phyloP scores from a whole-genome alignment of 148 eudicot genomes.

The Persicaria tinctoria region DNA sequence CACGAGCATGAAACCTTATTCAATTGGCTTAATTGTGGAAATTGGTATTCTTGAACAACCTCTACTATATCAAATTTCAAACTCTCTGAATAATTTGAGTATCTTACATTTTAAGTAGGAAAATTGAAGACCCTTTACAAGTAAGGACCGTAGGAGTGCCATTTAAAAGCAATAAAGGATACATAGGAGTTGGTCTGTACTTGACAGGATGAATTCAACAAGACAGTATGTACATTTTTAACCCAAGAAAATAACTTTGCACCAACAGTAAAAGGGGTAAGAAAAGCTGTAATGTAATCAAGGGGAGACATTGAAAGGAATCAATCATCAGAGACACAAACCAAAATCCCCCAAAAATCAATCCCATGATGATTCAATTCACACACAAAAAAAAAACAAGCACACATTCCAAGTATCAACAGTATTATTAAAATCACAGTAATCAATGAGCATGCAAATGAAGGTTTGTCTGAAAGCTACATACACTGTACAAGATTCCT shows the following conservation, averaged over 20 bases:
- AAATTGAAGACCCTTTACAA: too few species aligned
- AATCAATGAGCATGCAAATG: neutral
- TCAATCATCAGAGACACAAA: neutral
- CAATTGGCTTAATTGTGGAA: too few species aligned
- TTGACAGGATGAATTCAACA: neutral
- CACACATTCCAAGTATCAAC: constrained; percentile 9
- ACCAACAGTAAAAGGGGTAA: neutral
- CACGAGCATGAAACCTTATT: too few species aligned
- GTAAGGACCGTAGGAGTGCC: too few species aligned
- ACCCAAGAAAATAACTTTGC: neutral
- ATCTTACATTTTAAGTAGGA: too few species aligned
- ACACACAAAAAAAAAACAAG: too few species aligned
- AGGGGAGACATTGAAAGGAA: neutral
- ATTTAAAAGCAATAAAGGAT: neutral
- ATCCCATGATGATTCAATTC: constrained; percentile 10
- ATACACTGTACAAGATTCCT: neutral
- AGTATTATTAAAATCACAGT: neutral
- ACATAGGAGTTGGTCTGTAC: neutral
- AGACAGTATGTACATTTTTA: neutral
- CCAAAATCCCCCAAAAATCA: neutral
- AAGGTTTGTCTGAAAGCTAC: neutral
- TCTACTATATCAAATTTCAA: too few species aligned
- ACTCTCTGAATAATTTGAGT: too few species aligned
- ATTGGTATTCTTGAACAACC: too few species aligned
- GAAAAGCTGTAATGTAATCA: neutral